Evolutionary conservation across 805 yeast genomes (phyloP).

Genomic region (Lipomyces oligophaga): DNA sequence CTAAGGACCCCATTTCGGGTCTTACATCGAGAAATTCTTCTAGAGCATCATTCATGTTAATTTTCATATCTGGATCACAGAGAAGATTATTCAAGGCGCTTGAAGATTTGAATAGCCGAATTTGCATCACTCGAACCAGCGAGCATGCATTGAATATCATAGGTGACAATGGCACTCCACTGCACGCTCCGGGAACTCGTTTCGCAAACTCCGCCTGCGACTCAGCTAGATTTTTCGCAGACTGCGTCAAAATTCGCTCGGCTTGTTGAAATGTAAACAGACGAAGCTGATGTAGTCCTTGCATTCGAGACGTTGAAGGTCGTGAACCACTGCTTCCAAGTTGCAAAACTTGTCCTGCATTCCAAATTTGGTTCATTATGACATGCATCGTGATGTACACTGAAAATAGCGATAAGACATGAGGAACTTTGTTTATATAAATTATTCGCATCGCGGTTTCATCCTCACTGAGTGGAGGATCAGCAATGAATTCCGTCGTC

Average conservation of each 20-base stretch:
- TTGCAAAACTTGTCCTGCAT: slow-evolving; percentile 11
- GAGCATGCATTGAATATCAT: slow-evolving; percentile 16
- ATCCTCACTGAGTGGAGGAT: no score
- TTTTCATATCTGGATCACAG: slow-evolving; percentile 12
- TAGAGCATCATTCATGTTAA: slow-evolving; percentile 8
- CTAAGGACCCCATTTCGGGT: slow-evolving; percentile 15
- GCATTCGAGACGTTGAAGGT: slow-evolving; percentile 7
- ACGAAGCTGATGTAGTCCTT: slow-evolving; percentile 12
- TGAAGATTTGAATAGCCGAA: slow-evolving; percentile 12
- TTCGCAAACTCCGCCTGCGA: slow-evolving; percentile 12
- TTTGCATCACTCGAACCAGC: slow-evolving; percentile 15
- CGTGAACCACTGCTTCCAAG: slow-evolving; percentile 6
- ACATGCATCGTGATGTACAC: slow-evolving; percentile 13
- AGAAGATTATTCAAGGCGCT: slow-evolving; percentile 12
- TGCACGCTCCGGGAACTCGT: slow-evolving; percentile 3
- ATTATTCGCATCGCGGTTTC: slow-evolving; percentile 6
- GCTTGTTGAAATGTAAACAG: slow-evolving; percentile 13
- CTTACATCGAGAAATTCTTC: slow-evolving; percentile 9
- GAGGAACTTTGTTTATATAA: slow-evolving; percentile 6
- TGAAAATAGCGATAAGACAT: slow-evolving; percentile 9
- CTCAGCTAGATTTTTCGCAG: slow-evolving; percentile 3
- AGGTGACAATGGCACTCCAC: slow-evolving; percentile 5
- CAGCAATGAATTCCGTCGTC: neutral
- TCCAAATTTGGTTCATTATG: slow-evolving; percentile 17
- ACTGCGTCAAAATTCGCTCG: slow-evolving; percentile 7